Evolutionary conservation across 352 stramenopile species (phyloP), one percentile per base, ranked within the genome.

Genomic region (Saprolegnia diclina): DNA sequence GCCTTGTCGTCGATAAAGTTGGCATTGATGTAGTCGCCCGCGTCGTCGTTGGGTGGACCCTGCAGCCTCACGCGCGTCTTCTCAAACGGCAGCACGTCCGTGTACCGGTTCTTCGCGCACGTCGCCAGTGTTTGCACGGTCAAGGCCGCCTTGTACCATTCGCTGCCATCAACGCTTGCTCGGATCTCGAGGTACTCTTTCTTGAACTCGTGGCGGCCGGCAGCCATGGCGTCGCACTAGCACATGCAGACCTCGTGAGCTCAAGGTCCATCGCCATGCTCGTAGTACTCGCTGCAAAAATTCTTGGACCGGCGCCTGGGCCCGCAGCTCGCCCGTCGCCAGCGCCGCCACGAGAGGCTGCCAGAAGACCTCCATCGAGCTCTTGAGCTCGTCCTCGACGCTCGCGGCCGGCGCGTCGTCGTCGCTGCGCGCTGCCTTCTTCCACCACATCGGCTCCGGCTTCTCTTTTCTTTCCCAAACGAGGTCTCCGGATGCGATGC

Each of bases 21-120:
- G 32, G 65, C 65, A 35, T 71, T 71, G 52, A 71, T 71, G 50
- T 71, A 71, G 45, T 71, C 65, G 18, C 65, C 65, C 32, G 65
- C 65, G 9, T 16, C 9, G n/a, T 62, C 21, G 4, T 29, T 42
- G 13, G 65, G 19, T 26, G 72, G 64, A 24, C 67, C 50, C n/a
- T 24, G 22, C 26, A 92, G 72, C 63, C 76, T 76, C n/a, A 92
- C 83, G 2, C 82, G 81, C 26, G 84, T 91, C 38, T 78, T 73
- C 24, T 91, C 83, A 64, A 89, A 88, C 32, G 86, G 86, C 11
- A 94, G 45, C 32, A 94, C 84, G 65, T 92, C 84, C 32, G 74
- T 63, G 69, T 94, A 94, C 48, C 86, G 80, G 67, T 94, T 94
- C 66, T 91, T 92, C 22, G 69, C 65, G 21, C 80, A 84, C 19